These are phyloP conservation scores for Aspergillus olivimuriae DNA, from an alignment of 495 filamentous ascomycete genomes.

Conservation along the genomic window DNA sequence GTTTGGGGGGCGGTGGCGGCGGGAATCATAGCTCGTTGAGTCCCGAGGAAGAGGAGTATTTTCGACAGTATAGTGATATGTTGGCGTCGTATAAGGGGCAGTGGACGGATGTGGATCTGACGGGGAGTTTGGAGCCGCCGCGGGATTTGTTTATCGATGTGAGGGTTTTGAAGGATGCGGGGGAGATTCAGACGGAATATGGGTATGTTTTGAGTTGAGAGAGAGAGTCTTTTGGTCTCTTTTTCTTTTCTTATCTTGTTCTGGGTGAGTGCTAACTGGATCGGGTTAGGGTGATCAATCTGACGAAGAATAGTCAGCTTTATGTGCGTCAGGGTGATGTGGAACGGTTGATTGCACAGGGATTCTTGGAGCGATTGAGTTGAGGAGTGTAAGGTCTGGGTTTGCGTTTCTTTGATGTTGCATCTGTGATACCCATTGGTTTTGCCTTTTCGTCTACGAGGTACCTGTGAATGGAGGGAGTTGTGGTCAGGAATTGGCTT, in stretches of 20 bases:
- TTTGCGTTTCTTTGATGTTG: not conserved
- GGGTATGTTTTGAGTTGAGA: constrained; percentile 79
- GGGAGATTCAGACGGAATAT: constrained; percentile 99
- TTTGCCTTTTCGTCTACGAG: no score
- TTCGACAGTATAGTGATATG: constrained; percentile 84
- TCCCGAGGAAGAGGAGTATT: constrained; percentile 96
- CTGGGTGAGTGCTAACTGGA: constrained; percentile 4
- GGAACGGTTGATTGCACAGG: constrained; percentile 88
- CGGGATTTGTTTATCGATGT: constrained; percentile 97
- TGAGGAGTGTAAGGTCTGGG: constrained; percentile 42
- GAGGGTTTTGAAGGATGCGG: constrained; percentile 90
- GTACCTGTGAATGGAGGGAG: no score
- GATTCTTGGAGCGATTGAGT: constrained; percentile 89
- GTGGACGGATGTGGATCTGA: constrained; percentile 97
- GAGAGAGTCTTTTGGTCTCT: constrained; percentile 3
- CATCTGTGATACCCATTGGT: not conserved
- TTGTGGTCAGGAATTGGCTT: no score
- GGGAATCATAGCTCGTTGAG: constrained; percentile 69
- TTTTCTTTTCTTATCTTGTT: constrained; percentile 4
- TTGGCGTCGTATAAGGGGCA: constrained; percentile 95
- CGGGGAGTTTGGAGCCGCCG: constrained; percentile 89
- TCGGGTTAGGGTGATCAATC: constrained; percentile 70
- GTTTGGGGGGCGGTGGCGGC: constrained; percentile 11
- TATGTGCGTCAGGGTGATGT: constrained; percentile 97
- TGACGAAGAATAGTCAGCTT: constrained; percentile 97